These are phyloP conservation scores for Solanum okadae DNA, from an alignment of 257 asterid species.

Conservation along the genomic window DNA sequence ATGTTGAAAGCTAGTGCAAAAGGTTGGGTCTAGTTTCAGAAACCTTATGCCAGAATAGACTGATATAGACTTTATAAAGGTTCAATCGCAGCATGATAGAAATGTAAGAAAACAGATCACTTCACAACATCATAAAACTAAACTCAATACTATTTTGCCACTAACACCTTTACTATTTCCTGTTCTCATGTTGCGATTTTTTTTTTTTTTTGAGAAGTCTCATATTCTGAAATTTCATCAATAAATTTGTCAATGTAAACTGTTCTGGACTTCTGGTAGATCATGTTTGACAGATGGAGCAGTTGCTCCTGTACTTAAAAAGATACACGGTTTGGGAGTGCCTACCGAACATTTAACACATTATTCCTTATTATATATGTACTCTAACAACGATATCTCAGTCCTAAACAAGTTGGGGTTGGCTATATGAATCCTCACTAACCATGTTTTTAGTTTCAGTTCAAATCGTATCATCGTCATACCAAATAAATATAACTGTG, in stretches of 20 bases:
- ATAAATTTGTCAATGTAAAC: not conserved
- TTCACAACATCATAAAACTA: not conserved
- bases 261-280: not conserved
- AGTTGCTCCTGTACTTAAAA: not conserved
- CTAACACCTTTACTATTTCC: not conserved
- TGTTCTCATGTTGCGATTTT: not conserved
- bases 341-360: not conserved
- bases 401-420: not conserved
- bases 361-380: not conserved
- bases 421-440: not conserved
- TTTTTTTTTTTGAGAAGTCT: not conserved
- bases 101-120: not conserved
- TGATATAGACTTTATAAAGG: not conserved
- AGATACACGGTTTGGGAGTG: not conserved
- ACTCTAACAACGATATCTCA: not conserved
- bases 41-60: not conserved
- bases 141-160: not conserved
- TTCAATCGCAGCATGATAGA: not conserved
- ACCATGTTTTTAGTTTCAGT: not conserved
- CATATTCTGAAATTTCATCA: not conserved
- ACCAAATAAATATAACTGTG: not conserved
- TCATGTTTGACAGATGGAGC: not conserved
- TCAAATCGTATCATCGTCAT: not conserved
- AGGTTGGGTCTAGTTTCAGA: not conserved
- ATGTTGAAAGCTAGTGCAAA: not conserved